Evolutionary conservation across 2,329 filamentous ascomycete species (phyloP), one percentile per base, ranked within the genome.

Genomic region (Colletotrichum caudatum): DNA sequence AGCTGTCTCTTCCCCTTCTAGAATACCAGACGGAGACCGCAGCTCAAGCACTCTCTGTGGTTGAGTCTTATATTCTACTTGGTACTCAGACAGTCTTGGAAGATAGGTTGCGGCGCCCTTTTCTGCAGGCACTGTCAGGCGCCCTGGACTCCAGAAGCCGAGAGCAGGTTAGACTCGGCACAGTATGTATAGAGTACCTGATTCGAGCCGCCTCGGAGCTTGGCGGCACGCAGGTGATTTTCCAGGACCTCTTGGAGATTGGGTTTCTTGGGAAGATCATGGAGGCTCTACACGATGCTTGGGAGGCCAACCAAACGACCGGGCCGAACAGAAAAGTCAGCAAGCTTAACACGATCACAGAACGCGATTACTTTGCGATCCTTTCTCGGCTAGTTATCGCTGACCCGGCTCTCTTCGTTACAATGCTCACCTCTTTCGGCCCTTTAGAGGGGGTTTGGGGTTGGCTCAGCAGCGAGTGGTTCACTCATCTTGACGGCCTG

Each of bases 291-390:
- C 90, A 90, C 77, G 88, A 91, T 64, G 88, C 91, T 3, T 91
- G 90, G 87, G 88, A 92, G 77, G 91, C 93, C 3, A 91, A 93
- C 76, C 91, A 97, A 79, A 94, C 93, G 0, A 93, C 93, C 0
- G 95, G 96, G 0, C 95, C 95, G 0, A 93, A 93, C 77, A 88
- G 88, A 35, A 92, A 88, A 75, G 85, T 89, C 26, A 88, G 91
- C 51, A 88, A 89, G 39, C 88, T 98, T 44, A 92, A 92, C 76
- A 90, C 91, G 16, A 87, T 94, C 14, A 91, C 93, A 0, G 91
- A 97, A 78, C 93, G 93, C 0, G 93, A 97, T 78, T 97, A 97
- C 79, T 92, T 97, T 77, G 89, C 90, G 5, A 90, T 98, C 2
- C 86, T 99, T 2, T 91, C 94, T 2, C 92, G 95, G 1, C 87